A percentile compares a stretch with the other conserved stretches of the same genome.
phyloP scores from a whole-genome alignment of 2,329 filamentous ascomycete genomes.

The Tolypocladium sp. region DNA sequence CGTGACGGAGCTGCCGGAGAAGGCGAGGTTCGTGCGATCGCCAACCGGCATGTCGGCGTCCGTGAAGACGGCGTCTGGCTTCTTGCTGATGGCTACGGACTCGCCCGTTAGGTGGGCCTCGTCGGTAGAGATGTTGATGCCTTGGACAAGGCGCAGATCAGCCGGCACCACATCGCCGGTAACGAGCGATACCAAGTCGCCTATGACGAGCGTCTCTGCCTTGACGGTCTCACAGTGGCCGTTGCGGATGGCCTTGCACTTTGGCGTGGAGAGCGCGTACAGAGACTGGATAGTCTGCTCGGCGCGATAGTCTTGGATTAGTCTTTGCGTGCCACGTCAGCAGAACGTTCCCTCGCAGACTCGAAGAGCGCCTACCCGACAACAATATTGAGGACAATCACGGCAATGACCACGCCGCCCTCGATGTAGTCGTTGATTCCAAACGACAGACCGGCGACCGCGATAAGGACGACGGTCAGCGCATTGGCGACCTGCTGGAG shows the following conservation, averaged over 20 bases:
- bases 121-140: constrained; percentile 68
- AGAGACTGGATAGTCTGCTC: constrained; percentile 55
- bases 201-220: constrained; percentile 51
- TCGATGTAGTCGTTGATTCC: constrained; percentile 57
- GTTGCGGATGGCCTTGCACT: constrained; percentile 48
- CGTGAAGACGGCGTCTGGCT: constrained; percentile 45
- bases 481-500: constrained; percentile 70
- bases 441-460: constrained; percentile 64
- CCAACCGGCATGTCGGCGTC: constrained; percentile 51
- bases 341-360: background rate
- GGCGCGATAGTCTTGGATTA: constrained; percentile 51
- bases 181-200: constrained; percentile 53
- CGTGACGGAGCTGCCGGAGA: constrained; percentile 63
- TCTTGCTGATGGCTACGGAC: constrained; percentile 59
- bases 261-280: constrained; percentile 48
- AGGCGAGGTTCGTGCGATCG: constrained; percentile 62
- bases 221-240: constrained; percentile 41
- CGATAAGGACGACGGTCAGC: constrained; percentile 64
- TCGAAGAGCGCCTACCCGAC: constrained; percentile 41
- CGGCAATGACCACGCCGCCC: constrained; percentile 52
- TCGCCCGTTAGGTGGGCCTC: constrained; percentile 68
- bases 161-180: constrained; percentile 63
- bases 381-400: constrained; percentile 58
- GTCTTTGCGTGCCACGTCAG: constrained; percentile 21
- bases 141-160: constrained; percentile 55